Evolutionary conservation across 257 asterid species (phyloP), one percentile per base, ranked within the genome.

Genomic region (Ligustrum vulgare): DNA sequence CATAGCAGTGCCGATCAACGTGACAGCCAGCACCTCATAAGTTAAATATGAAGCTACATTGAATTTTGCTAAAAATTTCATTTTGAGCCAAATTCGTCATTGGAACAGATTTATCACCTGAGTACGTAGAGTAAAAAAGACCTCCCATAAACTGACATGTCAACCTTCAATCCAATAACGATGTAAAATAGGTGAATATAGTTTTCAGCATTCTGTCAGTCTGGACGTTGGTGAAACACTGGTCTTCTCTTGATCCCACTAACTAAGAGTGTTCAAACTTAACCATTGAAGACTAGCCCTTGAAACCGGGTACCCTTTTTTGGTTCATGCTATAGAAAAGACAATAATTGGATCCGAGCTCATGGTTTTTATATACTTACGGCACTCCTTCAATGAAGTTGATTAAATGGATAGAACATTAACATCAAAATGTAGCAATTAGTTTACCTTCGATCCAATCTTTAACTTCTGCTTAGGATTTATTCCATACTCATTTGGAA

Each of bases 401-500:
- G 54, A 34, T 8, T 31, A 76, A 60, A 54, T 73, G 18, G 64
- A 75, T 28, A 20, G 32, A 16, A 35, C 72, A 62, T 28, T 36
- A 68, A 60, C 23, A 41, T 31, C 49, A 25, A 70, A 23, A 43
- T 9, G 34, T 2, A 47, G 67, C 8, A 25, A 41, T 45, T 20
- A 34, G 37, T 56, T 71, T 76, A 93, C 98, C 96, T 93, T 90
- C 4, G 98, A 93, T 73, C 98, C 98, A 78, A 93, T 91, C 89
- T 91, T 91, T 78, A 93, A 75, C 80, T 90, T 93, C 81, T 91
- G 97, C 83, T 67, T 80, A 32, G 98, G 96, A 78, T 93, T 93
- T 83, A 93, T 93, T 69, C 98, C 98, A 63, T 93, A 93, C 83
- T 93, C 98, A 71, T 93, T 93, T 33, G 97, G 98, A 79, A 93